Conservation (phyloP, 768 basidiomycete species). For the Rhodotorula toruloides region DNA sequence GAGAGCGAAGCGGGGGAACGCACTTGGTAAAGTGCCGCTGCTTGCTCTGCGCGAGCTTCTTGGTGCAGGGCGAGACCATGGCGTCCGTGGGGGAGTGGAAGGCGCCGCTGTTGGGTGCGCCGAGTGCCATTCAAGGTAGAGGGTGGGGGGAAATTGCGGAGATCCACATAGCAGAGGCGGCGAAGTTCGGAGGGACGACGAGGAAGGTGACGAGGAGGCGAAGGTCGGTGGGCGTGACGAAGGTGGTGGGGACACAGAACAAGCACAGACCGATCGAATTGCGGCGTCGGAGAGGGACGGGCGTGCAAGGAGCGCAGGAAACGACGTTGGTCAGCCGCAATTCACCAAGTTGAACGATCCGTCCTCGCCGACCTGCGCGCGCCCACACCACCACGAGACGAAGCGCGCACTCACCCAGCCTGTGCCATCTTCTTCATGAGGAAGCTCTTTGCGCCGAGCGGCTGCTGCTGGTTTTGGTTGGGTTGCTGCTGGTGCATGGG, state of each 20-base stretch:
- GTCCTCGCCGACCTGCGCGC: neutral
- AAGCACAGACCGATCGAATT: too few species aligned
- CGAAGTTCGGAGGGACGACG: neutral
- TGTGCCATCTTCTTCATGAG: constrained; percentile 91
- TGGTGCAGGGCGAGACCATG: constrained; percentile 85
- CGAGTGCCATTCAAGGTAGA: neutral
- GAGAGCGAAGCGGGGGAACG: constrained; percentile 39
- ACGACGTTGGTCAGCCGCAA: too few species aligned
- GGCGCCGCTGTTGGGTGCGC: constrained; percentile 64
- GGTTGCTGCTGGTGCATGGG: constrained; percentile 73
- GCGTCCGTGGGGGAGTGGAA: constrained; percentile 92
- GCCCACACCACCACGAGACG: too few species aligned
- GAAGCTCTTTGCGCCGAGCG: constrained; percentile 80
- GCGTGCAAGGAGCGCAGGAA: too few species aligned
- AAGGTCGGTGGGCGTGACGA: constrained; percentile 9
- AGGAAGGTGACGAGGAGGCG: neutral
- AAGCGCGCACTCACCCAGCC: constrained; percentile 59
- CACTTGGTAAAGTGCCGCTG: constrained; percentile 92
- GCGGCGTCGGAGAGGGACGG: too few species aligned
- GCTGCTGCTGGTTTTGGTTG: constrained; percentile 69
- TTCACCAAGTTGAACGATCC: constrained; percentile 18
- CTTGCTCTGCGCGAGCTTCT: constrained; percentile 83
- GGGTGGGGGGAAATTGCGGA: neutral
- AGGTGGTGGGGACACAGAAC: too few species aligned
- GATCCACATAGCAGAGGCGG: neutral